Percentiles rank a stretch among this genome's conserved stretches.
These are phyloP conservation scores for Apostasia ramifera DNA, from an alignment of 106 monocot genomes.

Conservation along the genomic window DNA sequence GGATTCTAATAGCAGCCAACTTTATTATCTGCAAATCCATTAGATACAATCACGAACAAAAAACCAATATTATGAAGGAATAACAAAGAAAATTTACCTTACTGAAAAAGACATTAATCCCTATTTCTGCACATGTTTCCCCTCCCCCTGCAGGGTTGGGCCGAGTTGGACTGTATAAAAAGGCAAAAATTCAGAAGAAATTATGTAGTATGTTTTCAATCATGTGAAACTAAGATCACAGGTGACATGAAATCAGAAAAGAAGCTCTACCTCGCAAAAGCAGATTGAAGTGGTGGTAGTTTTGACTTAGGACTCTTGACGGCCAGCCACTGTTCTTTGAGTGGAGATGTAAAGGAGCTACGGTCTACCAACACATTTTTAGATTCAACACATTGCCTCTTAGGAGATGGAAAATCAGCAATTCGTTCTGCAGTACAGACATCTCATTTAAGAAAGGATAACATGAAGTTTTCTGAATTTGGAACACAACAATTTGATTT, in stretches of 20 bases:
- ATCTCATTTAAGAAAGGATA: not conserved
- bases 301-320: conserved; percentile 54
- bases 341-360: conserved; percentile 74
- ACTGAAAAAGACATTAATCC: conserved; percentile 80
- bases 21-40: conserved; percentile 45
- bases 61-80: not conserved
- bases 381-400: conserved; percentile 48
- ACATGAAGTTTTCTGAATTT: not conserved
- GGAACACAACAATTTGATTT: too few species aligned
- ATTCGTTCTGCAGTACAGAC: conserved; percentile 41
- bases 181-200: not conserved
- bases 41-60: not conserved
- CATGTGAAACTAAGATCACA: not conserved
- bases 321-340: conserved; percentile 48
- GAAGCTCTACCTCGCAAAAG: conserved; percentile 70
- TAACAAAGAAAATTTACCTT: conserved; percentile 37
- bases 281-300: conserved; percentile 81
- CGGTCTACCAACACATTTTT: conserved; percentile 64
- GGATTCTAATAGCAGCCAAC: conserved; percentile 81
- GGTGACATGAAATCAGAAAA: not conserved
- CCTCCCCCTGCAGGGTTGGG: conserved; percentile 73
- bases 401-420: conserved; percentile 60
- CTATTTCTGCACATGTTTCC: conserved; percentile 83
- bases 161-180: conserved; percentile 74
- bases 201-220: not conserved